Conservation (phyloP, 345 rosid genomes). For the Melastoma malabathricum region DNA sequence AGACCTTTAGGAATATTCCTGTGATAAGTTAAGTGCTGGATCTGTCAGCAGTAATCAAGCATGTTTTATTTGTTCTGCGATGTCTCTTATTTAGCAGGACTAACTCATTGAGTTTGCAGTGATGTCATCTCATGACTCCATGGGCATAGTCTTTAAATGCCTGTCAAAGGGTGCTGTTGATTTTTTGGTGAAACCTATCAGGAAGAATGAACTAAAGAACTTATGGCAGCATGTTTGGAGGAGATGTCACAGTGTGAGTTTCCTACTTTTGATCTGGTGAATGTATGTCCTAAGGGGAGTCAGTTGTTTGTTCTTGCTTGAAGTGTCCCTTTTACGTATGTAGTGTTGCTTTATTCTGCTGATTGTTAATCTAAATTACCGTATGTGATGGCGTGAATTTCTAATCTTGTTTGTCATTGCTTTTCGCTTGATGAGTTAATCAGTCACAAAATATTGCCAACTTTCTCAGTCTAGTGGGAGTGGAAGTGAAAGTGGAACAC, state of each 20-base stretch:
- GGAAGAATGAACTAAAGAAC: constrained; percentile 50
- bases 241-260: constrained; percentile 43
- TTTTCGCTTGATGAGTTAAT: too few species aligned
- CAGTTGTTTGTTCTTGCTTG: too few species aligned
- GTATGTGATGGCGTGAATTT: background rate
- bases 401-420: constrained; percentile 9
- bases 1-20: constrained; percentile 35
- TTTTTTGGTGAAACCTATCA: constrained; percentile 42
- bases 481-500: constrained; percentile 20
- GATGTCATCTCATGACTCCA: constrained; percentile 49
- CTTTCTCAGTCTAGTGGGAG: constrained; percentile 19
- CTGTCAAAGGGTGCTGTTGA: constrained; percentile 50
- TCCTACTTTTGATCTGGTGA: constrained; percentile 5
- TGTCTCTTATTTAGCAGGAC: constrained; percentile 9
- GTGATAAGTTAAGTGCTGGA: constrained; percentile 27
- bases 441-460: too few species aligned
- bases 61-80: too few species aligned
- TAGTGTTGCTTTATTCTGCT: too few species aligned
- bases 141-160: constrained; percentile 44
- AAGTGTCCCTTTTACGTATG: too few species aligned
- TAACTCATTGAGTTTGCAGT: constrained; percentile 34
- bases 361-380: too few species aligned
- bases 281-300: constrained; percentile 3
- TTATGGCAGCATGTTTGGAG: constrained; percentile 62
- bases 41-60: too few species aligned